Evolutionary conservation across 2,329 filamentous ascomycete species (phyloP), one percentile per base, ranked within the genome.

Genomic region (Penicillium verrucosum): DNA sequence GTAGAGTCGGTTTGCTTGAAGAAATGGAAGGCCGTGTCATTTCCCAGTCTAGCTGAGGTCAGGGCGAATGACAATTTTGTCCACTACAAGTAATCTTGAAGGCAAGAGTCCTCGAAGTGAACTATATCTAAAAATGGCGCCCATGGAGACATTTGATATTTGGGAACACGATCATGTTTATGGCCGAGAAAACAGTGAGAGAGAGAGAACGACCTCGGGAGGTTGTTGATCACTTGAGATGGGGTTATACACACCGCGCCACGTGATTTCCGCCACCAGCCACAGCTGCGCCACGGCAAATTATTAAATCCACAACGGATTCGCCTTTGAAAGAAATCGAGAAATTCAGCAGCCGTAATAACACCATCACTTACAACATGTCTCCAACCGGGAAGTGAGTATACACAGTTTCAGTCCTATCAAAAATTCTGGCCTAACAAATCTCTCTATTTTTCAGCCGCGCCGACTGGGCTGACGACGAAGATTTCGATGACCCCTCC

Each of bases 401-500:
- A 54, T 51, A 45, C 36, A 14, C 51, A 27, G 12, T 18, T 21
- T 6, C 32, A 55, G 60, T 40, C 23, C 7, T 9, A 27, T 7
- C 38, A 43, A 10, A 45, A 46, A 30, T 32, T 21, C 16, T 36
- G 16, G 6, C 46, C 63, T 70, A 60, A 69, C 60, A 47, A 38
- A 47, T 40, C 54, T 56, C 61, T 59, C 49, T 43, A 55, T 60
- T 63, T 57, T 60, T 29, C 57, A 83, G 80, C 74, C 81, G 83
- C 71, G 83, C 82, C 73, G 92, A 97, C 83, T 97, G 93, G 93
- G 93, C 94, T 75, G 94, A 97, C 80, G 90, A 94, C 75, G 84
- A 86, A 69, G 85, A 88, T 67, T 92, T 96, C 75, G 90, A 93
- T 72, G 88, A 91, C 78, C 89, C 94, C 78, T 85, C 89, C 80